These are phyloP conservation scores for Otatea glauca DNA, from an alignment of 176 grass and related monocot genomes.

Conservation along the genomic window DNA sequence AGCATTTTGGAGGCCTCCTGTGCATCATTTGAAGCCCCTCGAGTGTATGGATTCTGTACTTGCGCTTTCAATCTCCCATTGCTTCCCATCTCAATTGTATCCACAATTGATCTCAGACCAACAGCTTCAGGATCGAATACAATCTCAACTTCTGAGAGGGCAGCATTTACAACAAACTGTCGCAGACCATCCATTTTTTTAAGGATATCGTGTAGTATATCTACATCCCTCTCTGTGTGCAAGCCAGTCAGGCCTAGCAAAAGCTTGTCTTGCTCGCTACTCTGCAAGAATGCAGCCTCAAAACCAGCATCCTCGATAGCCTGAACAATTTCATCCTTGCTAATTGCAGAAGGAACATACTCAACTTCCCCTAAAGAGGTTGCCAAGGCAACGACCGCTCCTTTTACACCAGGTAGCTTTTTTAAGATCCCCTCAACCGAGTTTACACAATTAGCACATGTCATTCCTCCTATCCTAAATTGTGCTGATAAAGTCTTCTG, in stretches of 20 bases:
- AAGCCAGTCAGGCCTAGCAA: conserved; percentile 66
- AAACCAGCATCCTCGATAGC: conserved; percentile 98
- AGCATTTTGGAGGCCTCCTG: conserved; percentile 93
- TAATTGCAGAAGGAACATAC: conserved; percentile 68
- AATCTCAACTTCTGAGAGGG: conserved; percentile 68
- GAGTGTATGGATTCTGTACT: conserved; percentile 81
- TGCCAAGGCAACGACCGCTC: conserved; percentile 78
- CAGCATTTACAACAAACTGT: conserved; percentile 63
- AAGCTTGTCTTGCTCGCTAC: conserved; percentile 81
- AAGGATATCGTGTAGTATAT: conserved; percentile 60
- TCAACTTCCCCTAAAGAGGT: conserved; percentile 92
- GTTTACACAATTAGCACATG: conserved; percentile 91
- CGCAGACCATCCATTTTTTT: conserved; percentile 63
- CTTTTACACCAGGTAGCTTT: conserved; percentile 82
- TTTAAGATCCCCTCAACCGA: conserved; percentile 88
- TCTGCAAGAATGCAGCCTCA: conserved; percentile 89
- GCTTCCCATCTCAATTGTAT: conserved; percentile 73
- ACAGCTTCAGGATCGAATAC: conserved; percentile 82
- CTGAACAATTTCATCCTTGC: conserved; percentile 81
- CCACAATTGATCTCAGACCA: conserved; percentile 78
- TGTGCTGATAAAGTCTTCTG: conserved; percentile 78
- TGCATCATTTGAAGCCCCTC: conserved; percentile 77
- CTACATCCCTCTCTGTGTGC: conserved; percentile 55
- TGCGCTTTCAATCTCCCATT: conserved; percentile 65
- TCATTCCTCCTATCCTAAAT: conserved; percentile 98